Base-by-base conservation (phyloP, 2,329 filamentous ascomycete genomes). In the Calonectria pseudoreteaudii region DNA sequence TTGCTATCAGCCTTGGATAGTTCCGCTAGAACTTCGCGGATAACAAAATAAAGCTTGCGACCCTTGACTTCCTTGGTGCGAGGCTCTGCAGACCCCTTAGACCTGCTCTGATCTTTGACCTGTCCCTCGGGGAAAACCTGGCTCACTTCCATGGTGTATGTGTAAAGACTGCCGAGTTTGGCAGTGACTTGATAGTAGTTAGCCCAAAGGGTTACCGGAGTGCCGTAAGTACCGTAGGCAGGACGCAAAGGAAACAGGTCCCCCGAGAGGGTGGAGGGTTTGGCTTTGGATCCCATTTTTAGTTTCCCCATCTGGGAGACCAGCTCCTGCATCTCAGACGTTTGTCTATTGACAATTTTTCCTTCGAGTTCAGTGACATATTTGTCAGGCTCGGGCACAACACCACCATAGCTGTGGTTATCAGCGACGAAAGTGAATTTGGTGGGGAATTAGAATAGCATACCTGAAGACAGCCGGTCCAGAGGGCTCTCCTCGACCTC, bases 141-240 rank as follows among this genome's bases (percentile, higher is more conserved):
- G 1, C 73, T 77, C 14, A 87, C 85, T 1, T 85, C 81, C 13
- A 91, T 73, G 3, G 83, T 84, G 79, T 91, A 91, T 71, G 85
- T 87, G 79, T 85, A 87, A 6, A 90, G 72, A 0, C 76, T 72
- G 2, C 83, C 78, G 0, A 82, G 78, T 50, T 85, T 84, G 10
- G 88, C 75, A 9, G 83, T 78, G 62, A 91, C 71, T 1, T 82
- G 82, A 76, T 90, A 91, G 76, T 89, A 91, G 79, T 92, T 91
- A 6, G 89, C 84, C 88, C 89, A 91, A 0, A 91, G 82, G 2
- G 83, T 77, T 3, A 90, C 86, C 0, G 80, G 56, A 1, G 60
- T 80, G 5, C 90, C 90, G 7, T 76, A 76, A 4, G 80, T 84
- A 26, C 89, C 89, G 74, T 87, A 91, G 1, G 85, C 86, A 26